Base-by-base conservation (phyloP, 495 filamentous ascomycete species). In the Penicillium ucsense region DNA sequence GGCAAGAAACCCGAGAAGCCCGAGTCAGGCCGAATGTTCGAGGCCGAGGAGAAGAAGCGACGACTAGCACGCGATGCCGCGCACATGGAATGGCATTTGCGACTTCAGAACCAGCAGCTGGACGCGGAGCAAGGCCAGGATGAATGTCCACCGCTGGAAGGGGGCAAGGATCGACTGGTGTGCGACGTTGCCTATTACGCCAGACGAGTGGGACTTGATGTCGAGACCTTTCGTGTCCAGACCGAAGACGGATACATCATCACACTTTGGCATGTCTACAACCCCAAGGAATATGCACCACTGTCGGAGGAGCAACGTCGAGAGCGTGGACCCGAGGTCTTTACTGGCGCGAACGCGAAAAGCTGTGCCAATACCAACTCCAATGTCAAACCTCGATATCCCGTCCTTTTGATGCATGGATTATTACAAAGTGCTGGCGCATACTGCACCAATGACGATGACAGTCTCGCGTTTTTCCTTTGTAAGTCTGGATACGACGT, bases 241-340 rank as follows among this genome's bases (percentile, higher is more conserved):
- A 97, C 92, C 0, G 91, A 96, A 63, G 91, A 97, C 57, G 92
- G 91, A 4, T 96, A 95, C 59, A 78, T 96, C 50, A 84, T 97
- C 47, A 76, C 81, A 11, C 69, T 97, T 1, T 92, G 85, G 81
- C 91, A 96, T 61, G 72, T 97, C 32, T 97, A 89, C 61, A 83
- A 95, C 46, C 92, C 91, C 0, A 73, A 74, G 44, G 84, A 92
- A 46, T 83, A 86, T 55, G 70, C 66, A 2, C 71, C 70, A 0
- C 71, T 81, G 45, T 52, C 68, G 2, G 41, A 54, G 0, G 62
- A 62, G 35, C 59, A 65, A 38, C 58, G 66, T 9, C 64, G 55
- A 36, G 60, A 57, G 28, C 57, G 66, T 4, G 59, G 63, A 6
- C 57, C 67, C 5, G 43, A 60, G 9, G 63, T 66, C 2, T 72